Percentiles rank a stretch among this genome's conserved stretches.
Conservation (phyloP, 2,329 filamentous ascomycete genomes). For the Colletotrichum gloeosporioides region DNA sequence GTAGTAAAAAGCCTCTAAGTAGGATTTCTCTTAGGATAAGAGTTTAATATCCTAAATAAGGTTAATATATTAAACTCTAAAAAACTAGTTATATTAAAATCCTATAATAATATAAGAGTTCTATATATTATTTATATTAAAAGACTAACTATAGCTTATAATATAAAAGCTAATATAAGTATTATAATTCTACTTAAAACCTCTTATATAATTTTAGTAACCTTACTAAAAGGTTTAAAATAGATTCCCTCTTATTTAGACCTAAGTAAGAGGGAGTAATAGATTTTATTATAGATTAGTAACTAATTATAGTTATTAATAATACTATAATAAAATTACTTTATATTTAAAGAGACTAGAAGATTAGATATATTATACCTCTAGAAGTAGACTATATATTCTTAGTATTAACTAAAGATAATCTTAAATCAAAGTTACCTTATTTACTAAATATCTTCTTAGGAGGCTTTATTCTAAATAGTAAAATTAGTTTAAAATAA, state of each 20-base stretch:
- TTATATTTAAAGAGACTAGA: too few relatives aligned
- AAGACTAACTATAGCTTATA: neutral
- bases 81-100: neutral
- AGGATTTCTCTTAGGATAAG: neutral
- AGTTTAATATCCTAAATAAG: neutral
- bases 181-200: too few relatives aligned
- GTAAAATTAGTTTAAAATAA: neutral
- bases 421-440: accelerated
- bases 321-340: too few relatives aligned
- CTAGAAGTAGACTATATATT: too few relatives aligned
- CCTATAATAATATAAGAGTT: neutral
- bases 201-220: too few relatives aligned
- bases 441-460: accelerated
- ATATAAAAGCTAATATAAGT: too few relatives aligned
- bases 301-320: too few relatives aligned
- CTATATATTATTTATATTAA: neutral
- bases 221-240: too few relatives aligned
- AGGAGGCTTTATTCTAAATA: neutral
- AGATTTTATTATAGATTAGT: too few relatives aligned
- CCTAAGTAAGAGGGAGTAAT: too few relatives aligned
- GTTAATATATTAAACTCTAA: neutral
- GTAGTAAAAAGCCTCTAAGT: accelerated
- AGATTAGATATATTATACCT: too few relatives aligned
- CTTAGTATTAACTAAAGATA: neutral
- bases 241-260: too few relatives aligned